Percentiles rank a stretch among this genome's conserved stretches.
These are phyloP conservation scores for Syzygium malaccense DNA, from an alignment of 441 rosid genomes.

Conservation along the genomic window DNA sequence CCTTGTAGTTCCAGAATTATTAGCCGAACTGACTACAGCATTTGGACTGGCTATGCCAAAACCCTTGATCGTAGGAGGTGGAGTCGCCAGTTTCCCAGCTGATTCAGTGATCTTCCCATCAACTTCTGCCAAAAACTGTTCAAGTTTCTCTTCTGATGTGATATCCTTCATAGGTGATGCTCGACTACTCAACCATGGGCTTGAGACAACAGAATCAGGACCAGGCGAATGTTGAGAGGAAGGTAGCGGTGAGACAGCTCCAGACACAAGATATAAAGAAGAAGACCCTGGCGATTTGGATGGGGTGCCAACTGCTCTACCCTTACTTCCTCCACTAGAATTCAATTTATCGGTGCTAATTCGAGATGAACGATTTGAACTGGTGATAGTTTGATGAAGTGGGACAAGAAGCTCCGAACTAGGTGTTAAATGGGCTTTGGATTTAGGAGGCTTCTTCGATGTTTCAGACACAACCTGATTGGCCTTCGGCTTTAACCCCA, in stretches of 20 bases:
- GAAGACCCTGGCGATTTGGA: constrained; percentile 62
- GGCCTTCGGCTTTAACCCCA: constrained; percentile 63
- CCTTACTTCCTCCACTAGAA: constrained; percentile 37
- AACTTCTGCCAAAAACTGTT: constrained; percentile 71
- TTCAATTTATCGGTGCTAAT: constrained; percentile 43
- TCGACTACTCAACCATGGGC: constrained; percentile 80
- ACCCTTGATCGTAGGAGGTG: constrained; percentile 65
- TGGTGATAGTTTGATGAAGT: constrained; percentile 53
- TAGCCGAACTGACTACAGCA: constrained; percentile 60
- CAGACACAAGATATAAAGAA: constrained; percentile 59
- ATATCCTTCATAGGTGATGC: constrained; percentile 49
- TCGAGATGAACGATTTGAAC: constrained; percentile 45
- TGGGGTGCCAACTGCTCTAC: constrained; percentile 40
- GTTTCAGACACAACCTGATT: constrained; percentile 37
- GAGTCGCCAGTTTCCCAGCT: constrained; percentile 66
- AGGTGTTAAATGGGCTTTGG: constrained; percentile 27
- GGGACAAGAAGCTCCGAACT: constrained; percentile 74
- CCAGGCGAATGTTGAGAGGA: constrained; percentile 58
- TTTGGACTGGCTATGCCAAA: constrained; percentile 63
- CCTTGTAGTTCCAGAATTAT: constrained; percentile 76
- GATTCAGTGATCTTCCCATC: constrained; percentile 73
- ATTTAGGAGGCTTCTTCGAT: constrained; percentile 59
- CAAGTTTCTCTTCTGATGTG: constrained; percentile 77
- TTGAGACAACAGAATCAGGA: constrained; percentile 46
- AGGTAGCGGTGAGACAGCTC: constrained; percentile 38